Evolutionary conservation across 1,284 basidiomycete genomes (phyloP).

Genomic region (Tilletia walkeri): DNA sequence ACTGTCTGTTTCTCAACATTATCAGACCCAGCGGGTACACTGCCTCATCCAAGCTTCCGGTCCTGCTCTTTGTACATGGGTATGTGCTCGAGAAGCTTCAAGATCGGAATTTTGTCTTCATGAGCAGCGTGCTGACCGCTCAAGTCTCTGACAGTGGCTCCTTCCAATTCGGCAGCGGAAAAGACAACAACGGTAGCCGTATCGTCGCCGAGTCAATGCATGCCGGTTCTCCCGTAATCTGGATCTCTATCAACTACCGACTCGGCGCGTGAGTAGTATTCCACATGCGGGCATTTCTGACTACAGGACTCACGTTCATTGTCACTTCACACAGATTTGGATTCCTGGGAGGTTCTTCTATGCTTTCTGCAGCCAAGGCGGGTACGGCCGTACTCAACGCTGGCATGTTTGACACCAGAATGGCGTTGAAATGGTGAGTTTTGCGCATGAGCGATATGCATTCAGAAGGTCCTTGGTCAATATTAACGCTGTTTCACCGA

Average conservation of each 20-base stretch:
- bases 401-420: background rate
- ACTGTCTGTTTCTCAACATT: conserved; percentile 12
- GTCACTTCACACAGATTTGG: background rate
- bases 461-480: too few species aligned
- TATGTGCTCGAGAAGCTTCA: background rate
- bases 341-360: background rate
- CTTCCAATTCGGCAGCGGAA: background rate
- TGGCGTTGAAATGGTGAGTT: conserved; percentile 10
- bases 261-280: background rate
- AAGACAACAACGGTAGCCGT: background rate
- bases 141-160: background rate
- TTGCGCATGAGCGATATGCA: too few species aligned
- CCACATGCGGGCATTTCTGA: background rate
- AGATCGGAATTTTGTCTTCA: background rate
- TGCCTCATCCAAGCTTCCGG: background rate
- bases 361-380: background rate
- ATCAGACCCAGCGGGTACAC: background rate
- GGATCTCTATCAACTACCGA: background rate
- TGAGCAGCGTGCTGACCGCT: background rate
- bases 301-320: background rate
- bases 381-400: background rate
- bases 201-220: background rate
- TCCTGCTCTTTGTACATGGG: conserved; percentile 7
- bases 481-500: too few species aligned
- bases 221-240: background rate